Percentiles rank a stretch among this genome's conserved stretches.
phyloP scores from a whole-genome alignment of 1,139 yeast genomes.

The Yamadazyma oceani region DNA sequence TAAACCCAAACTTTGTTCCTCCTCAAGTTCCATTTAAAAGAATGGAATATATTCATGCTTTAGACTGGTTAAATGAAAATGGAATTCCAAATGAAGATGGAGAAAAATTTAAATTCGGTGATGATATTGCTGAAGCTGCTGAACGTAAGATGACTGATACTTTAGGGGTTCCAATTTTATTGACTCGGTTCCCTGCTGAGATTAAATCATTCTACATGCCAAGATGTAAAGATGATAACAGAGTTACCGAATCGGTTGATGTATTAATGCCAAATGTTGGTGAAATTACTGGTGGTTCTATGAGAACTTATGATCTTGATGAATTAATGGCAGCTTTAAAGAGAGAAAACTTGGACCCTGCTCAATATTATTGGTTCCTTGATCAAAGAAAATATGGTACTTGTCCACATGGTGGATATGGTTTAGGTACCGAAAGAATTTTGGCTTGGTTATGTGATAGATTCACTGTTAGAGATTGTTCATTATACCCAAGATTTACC shows the following conservation, averaged over 20 bases:
- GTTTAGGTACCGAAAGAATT: conserved; percentile 96
- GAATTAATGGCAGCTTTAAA: conserved; percentile 87
- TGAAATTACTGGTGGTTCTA: conserved; percentile 97
- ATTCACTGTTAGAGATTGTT: conserved; percentile 96
- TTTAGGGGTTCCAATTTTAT: conserved; percentile 86
- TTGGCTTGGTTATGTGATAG: conserved; percentile 98
- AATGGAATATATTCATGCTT: conserved; percentile 86
- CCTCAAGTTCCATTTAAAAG: conserved; percentile 89
- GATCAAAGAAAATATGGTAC: conserved; percentile 98
- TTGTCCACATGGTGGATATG: conserved; percentile 99
- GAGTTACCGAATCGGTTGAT: conserved; percentile 97
- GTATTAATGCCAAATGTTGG: conserved; percentile 99
- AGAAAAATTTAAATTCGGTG: conserved; percentile 90
- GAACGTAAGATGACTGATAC: conserved; percentile 98
- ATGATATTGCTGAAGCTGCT: conserved; percentile 98
- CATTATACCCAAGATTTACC: conserved; percentile 94
- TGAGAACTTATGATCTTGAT: conserved; percentile 85
- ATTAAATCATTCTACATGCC: conserved; percentile 98
- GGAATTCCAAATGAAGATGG: conserved; percentile 94
- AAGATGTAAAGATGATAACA: conserved; percentile 83
- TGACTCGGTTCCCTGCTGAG: conserved; percentile 93
- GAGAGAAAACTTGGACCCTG: conserved; percentile 83
- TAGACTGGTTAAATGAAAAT: conserved; percentile 96
- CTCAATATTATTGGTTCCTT: conserved; percentile 89
- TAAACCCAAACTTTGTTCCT: conserved; percentile 85